Base-by-base conservation (phyloP, 75 land plant species). In the Cryptomeria japonica region DNA sequence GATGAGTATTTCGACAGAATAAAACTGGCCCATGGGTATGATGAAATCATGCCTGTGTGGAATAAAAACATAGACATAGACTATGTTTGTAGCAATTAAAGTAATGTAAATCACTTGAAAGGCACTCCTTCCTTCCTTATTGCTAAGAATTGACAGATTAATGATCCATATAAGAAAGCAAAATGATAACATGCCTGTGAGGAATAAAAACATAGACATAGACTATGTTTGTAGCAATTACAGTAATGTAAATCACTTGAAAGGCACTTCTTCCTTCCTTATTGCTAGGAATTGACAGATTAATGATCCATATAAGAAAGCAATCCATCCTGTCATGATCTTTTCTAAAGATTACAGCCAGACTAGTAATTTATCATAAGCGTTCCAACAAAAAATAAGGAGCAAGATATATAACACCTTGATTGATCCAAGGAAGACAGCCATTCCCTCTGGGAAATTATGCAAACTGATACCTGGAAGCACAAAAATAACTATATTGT, bases 391-490 rank as follows among this genome's bases (percentile, higher is more conserved):
- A 37, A 82, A 82, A 82, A 46, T 22, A 80, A 82, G 34, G 25
- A 15, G 28, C 4, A 39, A 38, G 14, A 79, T 25, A 41, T 46
- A 41, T 80, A 78, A 6, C 80, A 96, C 99, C 96, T 98, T 98
- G 28, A 97, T 90, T 78, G 99, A 98, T 38, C 99, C 99, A 90
- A 98, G 99, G 78, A 98, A 98, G 1, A 97, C 99, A 8, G 99
- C 99, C 94, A 97, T 98, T 84, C 99, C 99, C 86, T 98, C 99
- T 32, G 99, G 99, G 89, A 98, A 97, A 90, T 98, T 98, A 89
- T 98, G 99, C 80, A 98, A 92, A 91, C 99, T 96, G 61, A 98
- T 98, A 41, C 98, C 98, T 95, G 93, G 58, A 91, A 84, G 41
- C 78, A 36, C 46, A 3, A 88, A 87, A 34, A 14, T 28, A 3